Base-by-base conservation (phyloP, 2,329 filamentous ascomycete genomes). In the Talaromyces sp. region DNA sequence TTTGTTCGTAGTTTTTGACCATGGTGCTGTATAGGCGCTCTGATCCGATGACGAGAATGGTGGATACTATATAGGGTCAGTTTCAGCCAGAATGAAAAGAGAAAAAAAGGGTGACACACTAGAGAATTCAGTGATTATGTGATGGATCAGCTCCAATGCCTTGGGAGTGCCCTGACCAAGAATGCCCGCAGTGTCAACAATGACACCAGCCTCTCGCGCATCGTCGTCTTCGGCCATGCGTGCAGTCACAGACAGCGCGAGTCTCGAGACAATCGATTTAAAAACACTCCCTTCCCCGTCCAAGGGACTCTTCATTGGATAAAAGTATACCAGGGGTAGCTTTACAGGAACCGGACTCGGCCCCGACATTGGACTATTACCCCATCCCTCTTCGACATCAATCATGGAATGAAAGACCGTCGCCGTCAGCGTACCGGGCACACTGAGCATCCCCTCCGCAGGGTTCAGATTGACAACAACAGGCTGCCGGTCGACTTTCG, bases 311-410 rank as follows among this genome's bases (percentile, higher is more conserved):
- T 85, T 81, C 64, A 89, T 80, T 17, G 94, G 93, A 73, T 90
- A 96, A 74, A 92, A 91, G 72, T 96, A 96, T 29, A 93, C 91
- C 58, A 99, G 78, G 5, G 94, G 94, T 67, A 96, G 81, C 79
- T 97, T 97, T 57, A 96, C 91, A 0, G 93, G 92, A 19, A 96
- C 87, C 0, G 87, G 85, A 66, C 89, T 94, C 0, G 94, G 92
- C 0, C 93, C 94, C 65, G 90, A 95, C 68, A 92, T 96, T 0
- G 93, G 92, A 67, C 91, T 92, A 65, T 85, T 91, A 10, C 94
- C 94, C 87, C 92, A 97, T 21, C 90, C 91, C 63, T 91, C 88
- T 68, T 93, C 90, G 0, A 96, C 83, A 73, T 97, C 93, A 77
- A 97, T 85, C 67, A 96, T 85, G 0, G 89, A 91, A 10, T 89